Conservation (phyloP, 1,139 yeast species). For the Pichiaceae sp. region DNA sequence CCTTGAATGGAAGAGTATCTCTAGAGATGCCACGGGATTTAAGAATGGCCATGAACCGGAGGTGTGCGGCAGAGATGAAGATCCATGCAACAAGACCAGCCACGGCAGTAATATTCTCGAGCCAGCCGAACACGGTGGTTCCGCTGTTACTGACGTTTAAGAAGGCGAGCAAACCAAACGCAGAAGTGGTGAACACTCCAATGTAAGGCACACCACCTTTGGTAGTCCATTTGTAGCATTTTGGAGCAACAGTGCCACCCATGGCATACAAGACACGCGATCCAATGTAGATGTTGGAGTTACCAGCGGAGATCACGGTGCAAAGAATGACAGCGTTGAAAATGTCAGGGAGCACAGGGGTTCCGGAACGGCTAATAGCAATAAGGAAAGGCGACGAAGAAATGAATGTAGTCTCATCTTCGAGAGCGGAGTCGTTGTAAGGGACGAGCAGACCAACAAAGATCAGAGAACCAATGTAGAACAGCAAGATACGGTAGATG, state of each 20-base stretch:
- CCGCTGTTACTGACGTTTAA: slow-evolving; percentile 56
- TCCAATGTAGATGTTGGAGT: slow-evolving; percentile 69
- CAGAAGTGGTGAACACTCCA: slow-evolving; percentile 49
- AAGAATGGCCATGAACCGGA: slow-evolving; percentile 58
- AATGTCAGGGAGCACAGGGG: slow-evolving; percentile 57
- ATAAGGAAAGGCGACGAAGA: slow-evolving; percentile 42
- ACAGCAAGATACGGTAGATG: slow-evolving; percentile 66
- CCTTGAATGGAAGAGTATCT: slow-evolving; percentile 60
- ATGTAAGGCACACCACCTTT: slow-evolving; percentile 55
- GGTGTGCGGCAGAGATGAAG: slow-evolving; percentile 52
- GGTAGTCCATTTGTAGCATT: slow-evolving; percentile 41
- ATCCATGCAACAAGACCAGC: slow-evolving; percentile 72
- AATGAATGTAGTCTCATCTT: slow-evolving; percentile 26
- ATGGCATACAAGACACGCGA: slow-evolving; percentile 65
- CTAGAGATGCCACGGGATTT: slow-evolving; percentile 50
- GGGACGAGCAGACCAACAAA: slow-evolving; percentile 82
- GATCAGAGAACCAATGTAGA: slow-evolving; percentile 70
- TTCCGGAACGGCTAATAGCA: slow-evolving; percentile 60
- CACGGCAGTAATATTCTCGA: slow-evolving; percentile 69
- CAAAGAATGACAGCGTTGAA: slow-evolving; percentile 66
- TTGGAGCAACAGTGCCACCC: slow-evolving; percentile 50
- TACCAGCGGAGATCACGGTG: slow-evolving; percentile 71
- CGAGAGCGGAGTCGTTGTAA: slow-evolving; percentile 45
- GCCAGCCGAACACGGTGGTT: slow-evolving; percentile 66
- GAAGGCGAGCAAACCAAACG: slow-evolving; percentile 56